Base-by-base conservation (phyloP, 2,329 filamentous ascomycete species). In the Aphanoascus verrucosus region DNA sequence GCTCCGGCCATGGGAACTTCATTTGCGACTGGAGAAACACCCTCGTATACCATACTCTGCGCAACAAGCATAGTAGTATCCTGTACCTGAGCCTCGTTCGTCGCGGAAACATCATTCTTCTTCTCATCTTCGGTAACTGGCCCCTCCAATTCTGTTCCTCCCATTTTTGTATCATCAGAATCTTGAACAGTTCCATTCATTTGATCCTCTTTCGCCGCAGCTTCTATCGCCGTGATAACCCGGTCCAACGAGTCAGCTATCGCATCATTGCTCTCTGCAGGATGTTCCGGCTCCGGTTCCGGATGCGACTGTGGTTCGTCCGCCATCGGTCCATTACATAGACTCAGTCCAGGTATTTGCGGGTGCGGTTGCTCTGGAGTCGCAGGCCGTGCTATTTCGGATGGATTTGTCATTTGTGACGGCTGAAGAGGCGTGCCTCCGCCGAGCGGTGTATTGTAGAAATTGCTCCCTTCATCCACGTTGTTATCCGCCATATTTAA, bases 401-500 rank as follows among this genome's bases (percentile, higher is more conserved):
- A 15, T 23, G 17, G n/a, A 44, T 38, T 44, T 6, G 35, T 15
- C 8, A 20, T 19, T 7, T 54, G 38, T 1, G 38, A 44, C 37
- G 53, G 37, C 11, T 17, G 54, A 19, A 63, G 56, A 2, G 67
- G 66, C 0, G 65, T 68, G 11, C 60, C 64, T 42, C 60, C 59
- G 43, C 57, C 59, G 52, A 65, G 58, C 2, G 68, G 67, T 8
- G 69, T 71, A 51, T 69, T 70, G 61, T 72, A 72, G 43, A 72
- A 71, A 60, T 72, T 68, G 55, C 67, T 72, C 48, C 62, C 67
- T 61, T 69, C 65, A 53, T 70, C 70, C 17, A 57, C 58, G 7
- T 61, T 15, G 15, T 38, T 65, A 54, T 58, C 61, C 54, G 54
- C 23, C n/a, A 15, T 32, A 8, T 45, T 7, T 12, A 31, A 37